Evolutionary conservation across 2,329 filamentous ascomycete species (phyloP).

Genomic region (Torrubiella hemipterigena): DNA sequence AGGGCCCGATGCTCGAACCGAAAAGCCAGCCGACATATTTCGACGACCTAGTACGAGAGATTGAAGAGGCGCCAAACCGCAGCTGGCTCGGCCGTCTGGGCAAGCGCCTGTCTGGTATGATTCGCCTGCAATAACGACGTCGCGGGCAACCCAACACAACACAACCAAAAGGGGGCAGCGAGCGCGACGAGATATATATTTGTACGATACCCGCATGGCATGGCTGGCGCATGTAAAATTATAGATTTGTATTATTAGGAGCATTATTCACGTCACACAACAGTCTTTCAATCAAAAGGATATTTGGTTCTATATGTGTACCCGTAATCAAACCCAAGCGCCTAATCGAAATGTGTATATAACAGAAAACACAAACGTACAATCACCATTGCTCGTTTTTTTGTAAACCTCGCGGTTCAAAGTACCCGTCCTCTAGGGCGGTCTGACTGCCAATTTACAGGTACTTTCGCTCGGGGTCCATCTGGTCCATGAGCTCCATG

Average conservation of each 20-base stretch:
- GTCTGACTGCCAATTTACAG: no score
- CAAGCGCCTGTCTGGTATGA: conserved; percentile 45
- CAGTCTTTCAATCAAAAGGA: no score
- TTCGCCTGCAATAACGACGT: conserved; percentile 39
- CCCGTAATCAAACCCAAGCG: conserved; percentile 1
- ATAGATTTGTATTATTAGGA: conserved; percentile 3
- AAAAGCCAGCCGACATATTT: conserved; percentile 55
- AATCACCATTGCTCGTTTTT: conserved; percentile 1
- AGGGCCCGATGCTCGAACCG: conserved; percentile 40
- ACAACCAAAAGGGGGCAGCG: conserved; percentile 1
- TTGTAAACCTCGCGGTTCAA: background rate
- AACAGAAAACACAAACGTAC: conserved; percentile 2
- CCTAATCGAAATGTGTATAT: conserved; percentile 4
- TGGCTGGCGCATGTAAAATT: conserved; percentile 1
- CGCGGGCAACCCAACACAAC: no score
- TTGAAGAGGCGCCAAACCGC: conserved; percentile 49
- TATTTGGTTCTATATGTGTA: background rate
- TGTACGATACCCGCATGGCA: background rate
- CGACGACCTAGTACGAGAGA: conserved; percentile 44
- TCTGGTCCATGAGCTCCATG: conserved; percentile 69
- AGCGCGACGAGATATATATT: background rate
- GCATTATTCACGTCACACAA: no score
- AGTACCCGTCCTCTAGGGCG: no score
- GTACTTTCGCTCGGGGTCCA: conserved; percentile 78
- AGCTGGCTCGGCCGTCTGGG: conserved; percentile 38